Evolutionary conservation across 257 asterid species (phyloP).

Genomic region (Solanum chiquidenum): DNA sequence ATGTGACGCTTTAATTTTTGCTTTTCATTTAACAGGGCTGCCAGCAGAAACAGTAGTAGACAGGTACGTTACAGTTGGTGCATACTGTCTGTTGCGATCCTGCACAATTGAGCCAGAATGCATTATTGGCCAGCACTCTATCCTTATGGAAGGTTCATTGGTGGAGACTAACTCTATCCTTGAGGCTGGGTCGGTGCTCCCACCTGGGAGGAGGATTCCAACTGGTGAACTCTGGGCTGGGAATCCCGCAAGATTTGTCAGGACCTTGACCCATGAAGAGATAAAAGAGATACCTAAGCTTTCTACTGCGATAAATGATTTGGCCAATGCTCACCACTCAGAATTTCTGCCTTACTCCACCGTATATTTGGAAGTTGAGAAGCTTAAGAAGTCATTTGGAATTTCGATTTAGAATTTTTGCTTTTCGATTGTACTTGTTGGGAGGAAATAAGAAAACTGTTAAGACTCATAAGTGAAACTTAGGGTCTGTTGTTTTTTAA

Average conservation of each 20-base stretch:
- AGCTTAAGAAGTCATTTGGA: conserved; percentile 69
- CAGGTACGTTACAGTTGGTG: conserved; percentile 83
- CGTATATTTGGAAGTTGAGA: conserved; percentile 89
- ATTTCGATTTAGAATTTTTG: conserved; percentile 44
- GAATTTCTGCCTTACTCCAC: conserved; percentile 92
- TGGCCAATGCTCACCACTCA: conserved; percentile 53
- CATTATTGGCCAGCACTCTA: conserved; percentile 87
- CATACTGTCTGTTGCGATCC: conserved; percentile 73
- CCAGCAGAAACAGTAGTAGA: conserved; percentile 86
- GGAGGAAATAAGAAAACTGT: neutral
- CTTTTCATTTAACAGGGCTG: conserved; percentile 41
- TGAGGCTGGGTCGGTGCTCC: conserved; percentile 90
- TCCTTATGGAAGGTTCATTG: conserved; percentile 92
- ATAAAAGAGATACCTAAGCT: conserved; percentile 81
- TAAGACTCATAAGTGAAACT: neutral
- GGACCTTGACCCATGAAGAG: conserved; percentile 81
- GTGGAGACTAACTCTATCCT: conserved; percentile 87
- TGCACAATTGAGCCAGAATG: conserved; percentile 94
- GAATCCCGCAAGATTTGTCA: conserved; percentile 86
- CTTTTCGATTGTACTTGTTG: neutral
- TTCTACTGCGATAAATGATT: conserved; percentile 76
- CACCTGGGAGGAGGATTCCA: conserved; percentile 95
- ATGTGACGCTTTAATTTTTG: neutral
- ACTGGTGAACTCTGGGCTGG: conserved; percentile 96
- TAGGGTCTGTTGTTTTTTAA: neutral